Conservation (phyloP, 148 eudicot species). For the Diospyros kaki region DNA sequence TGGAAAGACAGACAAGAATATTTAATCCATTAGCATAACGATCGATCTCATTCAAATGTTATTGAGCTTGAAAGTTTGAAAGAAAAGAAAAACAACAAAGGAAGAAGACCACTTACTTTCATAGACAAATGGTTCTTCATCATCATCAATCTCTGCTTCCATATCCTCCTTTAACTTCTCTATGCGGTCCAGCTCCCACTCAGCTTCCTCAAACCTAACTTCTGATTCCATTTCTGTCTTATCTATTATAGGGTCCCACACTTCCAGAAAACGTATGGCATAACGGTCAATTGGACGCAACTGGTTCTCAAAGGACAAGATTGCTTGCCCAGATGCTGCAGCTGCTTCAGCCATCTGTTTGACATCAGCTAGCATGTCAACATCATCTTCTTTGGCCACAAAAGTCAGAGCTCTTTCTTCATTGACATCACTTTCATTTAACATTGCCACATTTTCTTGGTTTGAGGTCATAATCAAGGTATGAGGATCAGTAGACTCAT, state of each 20-base stretch:
- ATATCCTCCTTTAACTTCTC: conserved; percentile 96
- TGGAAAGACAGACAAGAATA: too few relatives aligned
- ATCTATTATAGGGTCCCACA: conserved; percentile 91
- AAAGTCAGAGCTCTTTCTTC: conserved; percentile 54
- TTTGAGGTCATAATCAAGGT: conserved; percentile 33
- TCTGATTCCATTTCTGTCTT: conserved; percentile 57
- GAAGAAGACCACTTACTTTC: conserved; percentile 62
- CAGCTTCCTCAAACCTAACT: conserved; percentile 66
- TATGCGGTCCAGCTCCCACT: conserved; percentile 94
- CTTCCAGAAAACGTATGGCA: conserved; percentile 86
- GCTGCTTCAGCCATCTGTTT: conserved; percentile 99
- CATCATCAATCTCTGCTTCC: conserved; percentile 98
- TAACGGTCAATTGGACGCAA: conserved; percentile 96
- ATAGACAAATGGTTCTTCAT: conserved; percentile 97
- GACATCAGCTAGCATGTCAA: conserved; percentile 97
- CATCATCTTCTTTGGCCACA: conserved; percentile 77
- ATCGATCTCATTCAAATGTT: too few relatives aligned
- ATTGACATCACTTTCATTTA: conserved; percentile 35
- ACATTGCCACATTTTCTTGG: conserved; percentile 24
- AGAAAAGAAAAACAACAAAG: not conserved
- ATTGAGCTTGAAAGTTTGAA: too few relatives aligned
- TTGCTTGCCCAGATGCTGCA: conserved; percentile 88
- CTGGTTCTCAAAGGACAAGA: conserved; percentile 78
- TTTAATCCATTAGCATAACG: too few relatives aligned
- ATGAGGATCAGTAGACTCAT: conserved; percentile 49